Base-by-base conservation (phyloP, 805 yeast genomes). In the Yamadazyma ubonensis region DNA sequence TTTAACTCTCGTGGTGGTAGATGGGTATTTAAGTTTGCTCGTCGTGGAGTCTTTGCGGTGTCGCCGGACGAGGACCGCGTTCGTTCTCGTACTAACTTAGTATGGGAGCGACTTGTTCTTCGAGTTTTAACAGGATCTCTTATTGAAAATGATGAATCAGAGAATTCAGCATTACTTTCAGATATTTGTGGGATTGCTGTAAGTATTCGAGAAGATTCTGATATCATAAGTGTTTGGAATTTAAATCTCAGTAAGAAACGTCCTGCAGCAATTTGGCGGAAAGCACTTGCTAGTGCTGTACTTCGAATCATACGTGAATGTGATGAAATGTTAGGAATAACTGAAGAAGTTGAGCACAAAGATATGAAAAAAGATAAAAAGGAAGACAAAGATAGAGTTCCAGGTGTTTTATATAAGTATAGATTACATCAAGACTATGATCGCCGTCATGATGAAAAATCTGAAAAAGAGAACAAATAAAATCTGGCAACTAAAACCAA, bases 221-320 rank as follows among this genome's bases (percentile, higher is more conserved):
- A 76, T 49, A 72, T 78, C 26, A 64, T 81, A 39, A 65, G 77
- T 41, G 66, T 81, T 35, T 81, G 88, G 88, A 81, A 79, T 58
- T 68, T 75, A 15, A 75, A 75, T 50, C 51, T 67, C 20, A 16
- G 17, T 8, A 29, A 29, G 11, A 55, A 27, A 52, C 35, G 61
- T 21, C 52, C 19, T 54, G 54, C 33, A 56, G 50, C 43, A 50
- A 44, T 44, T 50, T 41, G 39, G 42, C 42, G 52, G 58, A 56
- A 78, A 38, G 57, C 69, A 25, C 63, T 74, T 28, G 70, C 76
- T 46, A 77, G 71, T 43, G 60, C 76, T 6, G 63, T 75, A 31
- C 57, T 73, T 44, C 52, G 71, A 22, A 55, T 74, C 6, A 67
- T 75, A 29, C 54, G 74, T 29, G 81, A 75, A 53, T 71, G 73